Evolutionary conservation across 352 stramenopile species (phyloP).

Genomic region (Thalassiosira livingstoniorum): DNA sequence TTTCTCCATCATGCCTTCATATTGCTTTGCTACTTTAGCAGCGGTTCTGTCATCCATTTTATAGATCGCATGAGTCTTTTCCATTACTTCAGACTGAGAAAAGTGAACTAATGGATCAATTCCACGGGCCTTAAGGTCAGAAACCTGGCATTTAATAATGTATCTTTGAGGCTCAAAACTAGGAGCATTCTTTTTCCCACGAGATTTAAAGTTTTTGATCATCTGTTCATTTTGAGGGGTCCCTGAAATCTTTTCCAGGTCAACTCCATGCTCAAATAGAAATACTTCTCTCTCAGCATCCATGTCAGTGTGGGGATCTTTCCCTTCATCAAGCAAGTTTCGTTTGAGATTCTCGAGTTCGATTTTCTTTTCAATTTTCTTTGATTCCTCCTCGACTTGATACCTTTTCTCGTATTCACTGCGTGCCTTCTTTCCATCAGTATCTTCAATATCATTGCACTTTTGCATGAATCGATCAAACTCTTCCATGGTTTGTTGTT

Average conservation of each 20-base stretch:
- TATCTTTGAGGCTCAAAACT: slow-evolving; percentile 63
- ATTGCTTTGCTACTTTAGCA: slow-evolving; percentile 61
- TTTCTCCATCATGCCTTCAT: slow-evolving; percentile 50
- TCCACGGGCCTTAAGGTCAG: slow-evolving; percentile 73
- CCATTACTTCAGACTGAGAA: slow-evolving; percentile 54
- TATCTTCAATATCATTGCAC: slow-evolving; percentile 71
- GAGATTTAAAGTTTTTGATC: slow-evolving; percentile 56
- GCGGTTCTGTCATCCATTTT: slow-evolving; percentile 68
- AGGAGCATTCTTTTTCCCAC: slow-evolving; percentile 37
- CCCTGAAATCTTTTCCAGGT: slow-evolving; percentile 70
- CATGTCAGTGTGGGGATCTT: slow-evolving; percentile 74
- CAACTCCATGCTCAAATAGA: slow-evolving; percentile 69
- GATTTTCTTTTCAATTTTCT: slow-evolving; percentile 45
- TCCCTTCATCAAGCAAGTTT: slow-evolving; percentile 71
- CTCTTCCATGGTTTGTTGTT: slow-evolving; percentile 58
- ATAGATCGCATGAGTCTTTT: slow-evolving; percentile 69
- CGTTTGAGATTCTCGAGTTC: slow-evolving; percentile 64
- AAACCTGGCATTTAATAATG: slow-evolving; percentile 76
- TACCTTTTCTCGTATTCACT: slow-evolving; percentile 72
- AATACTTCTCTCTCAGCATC: slow-evolving; percentile 71
- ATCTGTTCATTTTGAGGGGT: slow-evolving; percentile 68
- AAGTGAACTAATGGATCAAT: slow-evolving; percentile 79
- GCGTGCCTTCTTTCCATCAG: slow-evolving; percentile 64
- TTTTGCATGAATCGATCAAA: slow-evolving; percentile 66
- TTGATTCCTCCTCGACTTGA: slow-evolving; percentile 47